Percentiles rank a stretch among this genome's conserved stretches.
phyloP scores from a whole-genome alignment of 139 green algal genomes.

The Nannochloris sp. region DNA sequence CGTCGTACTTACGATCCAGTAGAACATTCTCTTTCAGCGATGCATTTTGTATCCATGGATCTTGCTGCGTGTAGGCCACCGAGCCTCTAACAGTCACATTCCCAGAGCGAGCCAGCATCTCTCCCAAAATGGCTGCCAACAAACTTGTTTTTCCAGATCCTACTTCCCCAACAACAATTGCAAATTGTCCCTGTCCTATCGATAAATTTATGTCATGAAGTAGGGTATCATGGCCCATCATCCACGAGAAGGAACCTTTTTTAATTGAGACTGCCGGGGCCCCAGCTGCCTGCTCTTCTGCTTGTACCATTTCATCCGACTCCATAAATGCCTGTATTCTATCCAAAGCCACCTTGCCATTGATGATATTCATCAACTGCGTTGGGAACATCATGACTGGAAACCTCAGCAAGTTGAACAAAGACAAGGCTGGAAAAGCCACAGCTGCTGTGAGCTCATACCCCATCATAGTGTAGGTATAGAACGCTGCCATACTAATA shows the following conservation, averaged over 20 bases:
- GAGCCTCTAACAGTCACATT: constrained; percentile 26
- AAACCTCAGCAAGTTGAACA: constrained; percentile 85
- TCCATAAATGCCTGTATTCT: constrained; percentile 71
- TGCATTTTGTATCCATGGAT: constrained; percentile 65
- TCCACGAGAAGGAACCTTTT: constrained; percentile 28
- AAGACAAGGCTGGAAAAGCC: constrained; percentile 69
- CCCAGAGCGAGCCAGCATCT: constrained; percentile 21
- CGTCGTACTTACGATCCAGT: constrained; percentile 53
- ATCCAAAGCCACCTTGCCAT: constrained; percentile 56
- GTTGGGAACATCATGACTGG: constrained; percentile 45
- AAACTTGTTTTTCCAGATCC: constrained; percentile 57
- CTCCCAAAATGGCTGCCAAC: constrained; percentile 48
- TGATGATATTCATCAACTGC: constrained; percentile 71
- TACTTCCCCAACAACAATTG: constrained; percentile 46
- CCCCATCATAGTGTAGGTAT: constrained; percentile 39
- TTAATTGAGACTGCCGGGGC: constrained; percentile 4
- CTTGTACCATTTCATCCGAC: constrained; percentile 45
- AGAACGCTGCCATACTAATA: constrained; percentile 47
- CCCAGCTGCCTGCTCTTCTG: constrained; percentile 5
- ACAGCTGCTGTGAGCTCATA: constrained; percentile 55
- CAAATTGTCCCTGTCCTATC: constrained; percentile 30
- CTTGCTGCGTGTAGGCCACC: constrained; percentile 64
- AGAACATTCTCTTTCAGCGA: constrained; percentile 73
- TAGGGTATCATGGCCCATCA: constrained; percentile 2
- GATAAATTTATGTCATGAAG: constrained; percentile 27